Evolutionary conservation across 768 basidiomycete species (phyloP).

Genomic region (Gymnopilus junonius): DNA sequence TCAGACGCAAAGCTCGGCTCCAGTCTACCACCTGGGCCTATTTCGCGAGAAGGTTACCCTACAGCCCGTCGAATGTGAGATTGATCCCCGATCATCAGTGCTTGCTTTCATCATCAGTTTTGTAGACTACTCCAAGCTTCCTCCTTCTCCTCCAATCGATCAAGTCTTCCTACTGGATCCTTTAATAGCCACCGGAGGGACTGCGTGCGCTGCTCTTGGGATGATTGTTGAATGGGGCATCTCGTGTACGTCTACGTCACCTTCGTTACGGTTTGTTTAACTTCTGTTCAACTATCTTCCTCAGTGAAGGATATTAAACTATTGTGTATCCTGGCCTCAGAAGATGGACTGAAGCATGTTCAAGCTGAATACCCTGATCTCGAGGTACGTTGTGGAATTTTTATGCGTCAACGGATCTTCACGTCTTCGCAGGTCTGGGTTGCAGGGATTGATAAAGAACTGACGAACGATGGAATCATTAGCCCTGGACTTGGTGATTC

Average conservation of each 20-base stretch:
- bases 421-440: conserved; percentile 71
- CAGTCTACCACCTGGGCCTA: conserved; percentile 90
- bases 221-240: conserved; percentile 91
- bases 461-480: conserved; percentile 81
- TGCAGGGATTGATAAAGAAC: conserved; percentile 73
- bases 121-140: conserved; percentile 90
- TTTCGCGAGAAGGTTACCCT: conserved; percentile 86
- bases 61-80: conserved; percentile 88
- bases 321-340: conserved; percentile 79
- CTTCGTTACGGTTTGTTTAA: background rate
- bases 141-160: conserved; percentile 75
- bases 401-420: background rate
- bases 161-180: conserved; percentile 90
- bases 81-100: background rate
- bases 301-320: conserved; percentile 77
- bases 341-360: conserved; percentile 72
- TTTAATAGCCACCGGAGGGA: conserved; percentile 92
- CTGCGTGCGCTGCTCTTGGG: conserved; percentile 81
- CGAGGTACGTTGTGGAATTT: conserved; percentile 53
- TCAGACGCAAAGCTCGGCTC: conserved; percentile 55
- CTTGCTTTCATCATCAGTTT: background rate
- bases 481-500: conserved; percentile 92
- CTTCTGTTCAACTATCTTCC: conserved; percentile 3
- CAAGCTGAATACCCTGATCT: conserved; percentile 73
- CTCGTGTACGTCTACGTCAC: conserved; percentile 53